These are phyloP conservation scores for Tolypocladium cylindrosporum DNA, from an alignment of 2,329 filamentous ascomycete species.

Conservation along the genomic window DNA sequence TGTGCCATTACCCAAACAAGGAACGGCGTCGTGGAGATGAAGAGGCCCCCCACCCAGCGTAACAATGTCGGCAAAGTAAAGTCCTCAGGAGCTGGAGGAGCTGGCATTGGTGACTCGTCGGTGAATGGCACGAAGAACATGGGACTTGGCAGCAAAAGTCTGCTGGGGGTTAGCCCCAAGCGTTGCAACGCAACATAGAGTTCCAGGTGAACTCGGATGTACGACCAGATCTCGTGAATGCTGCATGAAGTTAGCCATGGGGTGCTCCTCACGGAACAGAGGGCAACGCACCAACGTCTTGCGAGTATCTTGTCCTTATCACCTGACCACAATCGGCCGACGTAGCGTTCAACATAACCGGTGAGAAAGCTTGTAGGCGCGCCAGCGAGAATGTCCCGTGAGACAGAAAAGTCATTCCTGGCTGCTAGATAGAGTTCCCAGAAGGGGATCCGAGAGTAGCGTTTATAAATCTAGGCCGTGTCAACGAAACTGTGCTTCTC, in stretches of 20 bases:
- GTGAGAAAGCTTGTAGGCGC: conserved; percentile 18
- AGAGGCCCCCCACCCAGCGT: conserved; percentile 31
- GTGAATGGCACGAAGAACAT: conserved; percentile 47
- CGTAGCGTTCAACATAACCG: conserved; percentile 16
- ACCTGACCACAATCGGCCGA: conserved; percentile 14
- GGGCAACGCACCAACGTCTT: conserved; percentile 16
- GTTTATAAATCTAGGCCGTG: conserved; percentile 36
- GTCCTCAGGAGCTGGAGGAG: conserved; percentile 31
- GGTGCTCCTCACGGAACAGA: background rate
- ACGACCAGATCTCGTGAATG: conserved; percentile 23
- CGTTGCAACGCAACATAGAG: conserved; percentile 43
- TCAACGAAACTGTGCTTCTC: conserved; percentile 5
- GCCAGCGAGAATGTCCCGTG: conserved; percentile 20
- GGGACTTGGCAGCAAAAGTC: conserved; percentile 30
- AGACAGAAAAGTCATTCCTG: conserved; percentile 18
- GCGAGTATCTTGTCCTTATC: conserved; percentile 11
- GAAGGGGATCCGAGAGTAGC: conserved; percentile 39
- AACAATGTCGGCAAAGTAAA: conserved; percentile 27
- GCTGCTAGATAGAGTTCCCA: conserved; percentile 26
- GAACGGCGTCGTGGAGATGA: conserved; percentile 36
- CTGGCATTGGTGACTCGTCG: conserved; percentile 35
- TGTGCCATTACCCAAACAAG: conserved; percentile 34
- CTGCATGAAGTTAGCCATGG: conserved; percentile 11
- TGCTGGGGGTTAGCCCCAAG: conserved; percentile 33
- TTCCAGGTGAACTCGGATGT: conserved; percentile 40